Conservation (phyloP, 2,329 filamentous ascomycete genomes). For the Endoconidiophora polonica region DNA sequence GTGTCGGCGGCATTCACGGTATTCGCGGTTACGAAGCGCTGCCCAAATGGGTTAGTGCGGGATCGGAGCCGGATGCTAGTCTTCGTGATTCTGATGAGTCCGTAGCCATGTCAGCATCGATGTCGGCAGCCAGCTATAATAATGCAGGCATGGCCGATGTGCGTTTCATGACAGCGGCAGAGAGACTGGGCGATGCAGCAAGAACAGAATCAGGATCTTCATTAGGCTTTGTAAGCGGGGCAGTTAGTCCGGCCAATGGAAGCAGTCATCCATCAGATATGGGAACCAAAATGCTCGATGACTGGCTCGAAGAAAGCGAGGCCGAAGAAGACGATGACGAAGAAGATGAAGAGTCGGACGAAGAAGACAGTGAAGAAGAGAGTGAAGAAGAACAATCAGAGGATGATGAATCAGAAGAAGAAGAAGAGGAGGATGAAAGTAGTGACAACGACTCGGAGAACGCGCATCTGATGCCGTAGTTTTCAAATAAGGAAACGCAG, state of each 20-base stretch:
- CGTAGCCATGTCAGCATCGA: conserved; percentile 18
- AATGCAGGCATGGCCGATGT: no score
- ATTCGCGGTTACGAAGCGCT: conserved; percentile 63
- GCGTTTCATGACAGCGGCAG: conserved; percentile 36
- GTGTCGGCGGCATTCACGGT: conserved; percentile 55
- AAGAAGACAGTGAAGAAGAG: conserved; percentile 31
- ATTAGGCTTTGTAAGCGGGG: conserved; percentile 10
- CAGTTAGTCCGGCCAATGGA: conserved; percentile 7
- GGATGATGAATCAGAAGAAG: conserved; percentile 26
- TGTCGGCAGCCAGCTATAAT: conserved; percentile 12
- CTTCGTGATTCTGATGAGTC: conserved; percentile 45
- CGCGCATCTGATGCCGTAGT: conserved; percentile 27
- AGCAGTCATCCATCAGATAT: conserved; percentile 26
- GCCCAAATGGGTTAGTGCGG: conserved; percentile 70
- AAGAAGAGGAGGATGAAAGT: conserved; percentile 28
- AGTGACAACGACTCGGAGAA: conserved; percentile 30
- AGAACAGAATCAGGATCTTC: conserved; percentile 22
- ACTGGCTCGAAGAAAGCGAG: conserved; percentile 71
- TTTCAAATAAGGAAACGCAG: not conserved
- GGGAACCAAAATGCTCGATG: conserved; percentile 67
- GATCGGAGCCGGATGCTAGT: conserved; percentile 59
- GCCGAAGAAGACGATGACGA: conserved; percentile 39
- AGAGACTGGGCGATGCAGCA: conserved; percentile 44
- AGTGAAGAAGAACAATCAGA: conserved; percentile 34
- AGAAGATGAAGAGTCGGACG: conserved; percentile 33